Conservation (phyloP, 768 basidiomycete genomes). For the Trametes punicea region DNA sequence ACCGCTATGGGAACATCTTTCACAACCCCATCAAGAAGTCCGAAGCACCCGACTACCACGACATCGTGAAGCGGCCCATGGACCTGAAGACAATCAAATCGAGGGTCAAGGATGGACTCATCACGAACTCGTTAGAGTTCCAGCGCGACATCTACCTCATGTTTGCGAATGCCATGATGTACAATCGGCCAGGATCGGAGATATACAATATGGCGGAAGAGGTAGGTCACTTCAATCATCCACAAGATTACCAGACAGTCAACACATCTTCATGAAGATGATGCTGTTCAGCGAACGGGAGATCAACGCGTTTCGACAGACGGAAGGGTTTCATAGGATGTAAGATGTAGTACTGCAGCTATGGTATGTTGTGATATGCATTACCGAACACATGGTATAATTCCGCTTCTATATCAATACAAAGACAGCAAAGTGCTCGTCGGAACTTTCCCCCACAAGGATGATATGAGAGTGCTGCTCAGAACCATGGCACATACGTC, state of each 20-base stretch:
- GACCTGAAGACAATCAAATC: conserved; percentile 91
- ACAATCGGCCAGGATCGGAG: conserved; percentile 82
- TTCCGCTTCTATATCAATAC: conserved; percentile 2
- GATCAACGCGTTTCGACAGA: conserved; percentile 69
- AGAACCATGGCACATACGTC: conserved; percentile 85
- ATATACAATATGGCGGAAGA: conserved; percentile 91
- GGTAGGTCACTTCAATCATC: conserved; percentile 43
- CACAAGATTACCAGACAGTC: not conserved
- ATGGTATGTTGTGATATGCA: conserved; percentile 9
- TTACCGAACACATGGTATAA: conserved; percentile 11
- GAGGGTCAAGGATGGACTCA: conserved; percentile 80
- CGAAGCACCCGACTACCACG: conserved; percentile 89
- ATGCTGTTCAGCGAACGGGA: conserved; percentile 68
- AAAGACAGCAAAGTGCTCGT: conserved; percentile 6
- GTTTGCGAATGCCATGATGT: conserved; percentile 98
- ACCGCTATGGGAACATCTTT: conserved; percentile 87
- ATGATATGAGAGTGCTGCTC: not conserved
- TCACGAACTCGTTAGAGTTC: conserved; percentile 80
- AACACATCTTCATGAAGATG: conserved; percentile 47
- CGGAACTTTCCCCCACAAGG: not conserved
- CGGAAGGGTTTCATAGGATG: conserved; percentile 53
- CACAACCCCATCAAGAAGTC: conserved; percentile 84
- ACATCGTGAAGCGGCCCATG: conserved; percentile 93
- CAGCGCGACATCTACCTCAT: conserved; percentile 89
- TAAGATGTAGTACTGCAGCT: conserved; percentile 5